phyloP scores from a whole-genome alignment of 2,329 filamentous ascomycete genomes.

The Penicillium psychrosexuale region DNA sequence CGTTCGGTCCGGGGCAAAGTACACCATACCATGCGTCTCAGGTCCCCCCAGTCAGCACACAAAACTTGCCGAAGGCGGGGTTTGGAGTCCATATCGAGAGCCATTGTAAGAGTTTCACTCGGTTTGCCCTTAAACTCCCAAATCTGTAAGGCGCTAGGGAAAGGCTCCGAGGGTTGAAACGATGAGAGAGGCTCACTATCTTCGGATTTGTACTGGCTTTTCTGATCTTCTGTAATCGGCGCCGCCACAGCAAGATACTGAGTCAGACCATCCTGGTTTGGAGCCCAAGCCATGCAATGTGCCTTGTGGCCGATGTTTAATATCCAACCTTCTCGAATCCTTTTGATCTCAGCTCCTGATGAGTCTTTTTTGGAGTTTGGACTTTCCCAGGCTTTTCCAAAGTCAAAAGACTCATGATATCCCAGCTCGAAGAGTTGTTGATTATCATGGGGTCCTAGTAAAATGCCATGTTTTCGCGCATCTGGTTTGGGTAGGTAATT shows the following conservation, averaged over 20 bases:
- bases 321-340: slow-evolving; percentile 50
- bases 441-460: slow-evolving; percentile 50
- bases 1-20: slow-evolving; percentile 42
- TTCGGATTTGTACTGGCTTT: slow-evolving; percentile 27
- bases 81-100: slow-evolving; percentile 42
- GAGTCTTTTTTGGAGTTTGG: slow-evolving; percentile 12
- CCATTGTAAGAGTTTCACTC: slow-evolving; percentile 30
- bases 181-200: slow-evolving; percentile 44
- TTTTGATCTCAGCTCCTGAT: slow-evolving; percentile 17
- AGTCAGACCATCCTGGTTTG: slow-evolving; percentile 41
- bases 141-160: slow-evolving; percentile 55
- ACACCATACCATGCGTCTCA: slow-evolving; percentile 57
- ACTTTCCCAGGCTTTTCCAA: slow-evolving; percentile 46
- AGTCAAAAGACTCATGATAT: slow-evolving; percentile 43
- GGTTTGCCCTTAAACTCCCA: slow-evolving; percentile 53
- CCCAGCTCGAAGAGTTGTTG: slow-evolving; percentile 46
- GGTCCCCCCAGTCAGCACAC: slow-evolving; percentile 57
- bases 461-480: slow-evolving; percentile 40
- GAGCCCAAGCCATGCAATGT: slow-evolving; percentile 50
- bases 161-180: slow-evolving; percentile 50
- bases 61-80: slow-evolving; percentile 52
- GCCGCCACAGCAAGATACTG: slow-evolving; percentile 57
- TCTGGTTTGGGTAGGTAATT: slow-evolving; percentile 42
- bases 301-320: slow-evolving; percentile 55
- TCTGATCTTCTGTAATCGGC: slow-evolving; percentile 39